Percentiles rank a stretch among this genome's conserved stretches.
phyloP scores from a whole-genome alignment of 2,329 filamentous ascomycete species.

The Pseudogymnoascus sp. region DNA sequence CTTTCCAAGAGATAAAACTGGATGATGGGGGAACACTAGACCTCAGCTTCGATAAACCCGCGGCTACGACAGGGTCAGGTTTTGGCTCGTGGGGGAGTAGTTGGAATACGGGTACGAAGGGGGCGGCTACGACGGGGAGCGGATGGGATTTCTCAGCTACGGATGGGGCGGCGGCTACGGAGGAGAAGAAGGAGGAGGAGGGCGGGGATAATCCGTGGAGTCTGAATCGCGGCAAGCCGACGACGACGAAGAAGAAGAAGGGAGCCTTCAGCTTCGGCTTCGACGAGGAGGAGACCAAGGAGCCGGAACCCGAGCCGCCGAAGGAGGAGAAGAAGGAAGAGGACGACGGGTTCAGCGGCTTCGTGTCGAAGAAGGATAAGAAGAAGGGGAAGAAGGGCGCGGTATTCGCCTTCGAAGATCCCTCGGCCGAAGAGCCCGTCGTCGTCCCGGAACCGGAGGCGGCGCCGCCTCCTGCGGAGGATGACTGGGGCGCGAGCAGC shows the following conservation, averaged over 20 bases:
- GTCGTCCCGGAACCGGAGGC: conserved; percentile 24
- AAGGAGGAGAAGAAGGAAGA: conserved; percentile 33
- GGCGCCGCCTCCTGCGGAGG: conserved; percentile 33
- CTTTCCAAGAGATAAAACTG: conserved; percentile 66
- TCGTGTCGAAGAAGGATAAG: conserved; percentile 40
- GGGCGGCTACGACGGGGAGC: conserved; percentile 19
- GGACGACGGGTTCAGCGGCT: conserved; percentile 35
- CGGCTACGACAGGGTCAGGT: conserved; percentile 30
- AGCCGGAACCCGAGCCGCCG: conserved; percentile 22
- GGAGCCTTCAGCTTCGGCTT: conserved; percentile 45
- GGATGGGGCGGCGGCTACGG: conserved; percentile 36
- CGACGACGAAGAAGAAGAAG: conserved; percentile 42
- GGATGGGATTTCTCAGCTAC: conserved; percentile 41
- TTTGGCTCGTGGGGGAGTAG: conserved; percentile 56
- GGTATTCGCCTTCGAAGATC: conserved; percentile 21
- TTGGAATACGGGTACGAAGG: conserved; percentile 46
- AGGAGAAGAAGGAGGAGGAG: conserved; percentile 38
- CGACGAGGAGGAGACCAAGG: conserved; percentile 36
- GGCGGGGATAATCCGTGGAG: conserved; percentile 46
- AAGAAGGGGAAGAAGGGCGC: conserved; percentile 37
- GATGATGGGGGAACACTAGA: conserved; percentile 54
- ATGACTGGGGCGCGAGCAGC: conserved; percentile 41
- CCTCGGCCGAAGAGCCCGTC: conserved; percentile 24
- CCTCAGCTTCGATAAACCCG: conserved; percentile 46
- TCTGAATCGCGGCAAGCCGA: conserved; percentile 42